A percentile compares a stretch with the other conserved stretches of the same genome.
phyloP scores from a whole-genome alignment of 2,329 filamentous ascomycete species.

The Mariannaea elegans region DNA sequence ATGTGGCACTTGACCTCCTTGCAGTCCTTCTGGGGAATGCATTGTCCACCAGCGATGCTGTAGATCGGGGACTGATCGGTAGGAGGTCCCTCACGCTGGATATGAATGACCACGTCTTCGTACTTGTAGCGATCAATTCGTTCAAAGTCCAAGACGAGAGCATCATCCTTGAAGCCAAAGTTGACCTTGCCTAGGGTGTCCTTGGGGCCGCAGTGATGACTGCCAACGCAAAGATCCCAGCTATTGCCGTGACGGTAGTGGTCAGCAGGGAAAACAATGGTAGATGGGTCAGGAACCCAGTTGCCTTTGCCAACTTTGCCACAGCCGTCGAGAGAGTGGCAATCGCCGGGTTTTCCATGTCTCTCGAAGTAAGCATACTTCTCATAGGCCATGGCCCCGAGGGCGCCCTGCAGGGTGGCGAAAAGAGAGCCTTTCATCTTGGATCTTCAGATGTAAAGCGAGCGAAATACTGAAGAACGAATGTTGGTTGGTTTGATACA shows the following conservation, averaged over 20 bases:
- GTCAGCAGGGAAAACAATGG: conserved; percentile 37
- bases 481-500: conserved; percentile 14
- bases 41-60: conserved; percentile 35
- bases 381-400: conserved; percentile 35
- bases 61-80: conserved; percentile 33
- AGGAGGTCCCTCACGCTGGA: conserved; percentile 34
- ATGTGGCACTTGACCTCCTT: conserved; percentile 38
- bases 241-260: conserved; percentile 30
- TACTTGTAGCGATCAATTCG: conserved; percentile 39
- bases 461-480: conserved; percentile 24
- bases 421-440: conserved; percentile 38
- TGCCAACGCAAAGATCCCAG: conserved; percentile 38
- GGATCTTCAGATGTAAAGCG: conserved; percentile 17
- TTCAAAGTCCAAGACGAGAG: conserved; percentile 36
- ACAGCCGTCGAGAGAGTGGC: conserved; percentile 32
- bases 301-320: conserved; percentile 34
- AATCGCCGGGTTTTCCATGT: conserved; percentile 16
- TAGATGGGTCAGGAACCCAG: conserved; percentile 38
- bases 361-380: conserved; percentile 36
- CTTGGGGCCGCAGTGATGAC: conserved; percentile 31
- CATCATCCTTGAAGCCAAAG: conserved; percentile 40
- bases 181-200: conserved; percentile 35
- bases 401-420: conserved; percentile 36
- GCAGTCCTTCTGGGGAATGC: conserved; percentile 29
- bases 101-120: conserved; percentile 36